Evolutionary conservation across 371 early-diverging fungal species (phyloP).

Genomic region (Nematocida homosporus): DNA sequence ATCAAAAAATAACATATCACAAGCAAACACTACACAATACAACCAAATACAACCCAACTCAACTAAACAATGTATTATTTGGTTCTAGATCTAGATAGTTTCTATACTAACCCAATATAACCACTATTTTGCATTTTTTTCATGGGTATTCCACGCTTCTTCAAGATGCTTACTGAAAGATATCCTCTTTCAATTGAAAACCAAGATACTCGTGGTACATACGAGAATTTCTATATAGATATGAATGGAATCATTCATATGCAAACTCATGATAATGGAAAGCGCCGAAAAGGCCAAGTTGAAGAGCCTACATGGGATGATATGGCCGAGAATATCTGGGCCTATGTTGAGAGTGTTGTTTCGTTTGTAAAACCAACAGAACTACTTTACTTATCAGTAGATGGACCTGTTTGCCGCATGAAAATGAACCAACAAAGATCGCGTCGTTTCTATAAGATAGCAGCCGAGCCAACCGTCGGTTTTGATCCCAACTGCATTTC

Average conservation of each 20-base stretch:
- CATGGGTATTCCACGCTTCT: conserved; percentile 27
- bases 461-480: neutral
- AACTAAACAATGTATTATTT: too few relatives aligned
- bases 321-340: neutral
- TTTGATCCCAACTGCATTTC: conserved; percentile 33
- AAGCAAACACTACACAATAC: too few relatives aligned
- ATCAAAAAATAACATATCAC: too few relatives aligned
- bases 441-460: neutral
- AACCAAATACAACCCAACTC: too few relatives aligned
- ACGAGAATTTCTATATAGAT: conserved; percentile 27
- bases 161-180: conserved; percentile 16
- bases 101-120: too few relatives aligned
- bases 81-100: too few relatives aligned
- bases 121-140: neutral
- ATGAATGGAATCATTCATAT: conserved; percentile 29
- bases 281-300: neutral
- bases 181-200: conserved; percentile 19
- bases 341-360: conserved; percentile 1
- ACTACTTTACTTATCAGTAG: conserved; percentile 10
- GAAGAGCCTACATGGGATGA: neutral
- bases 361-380: neutral
- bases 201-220: neutral
- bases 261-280: conserved; percentile 15
- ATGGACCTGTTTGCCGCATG: conserved; percentile 19
- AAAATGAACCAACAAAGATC: conserved; percentile 37